Percentiles rank a stretch among this genome's conserved stretches.
phyloP scores from a whole-genome alignment of 2,329 filamentous ascomycete genomes.

The Sodiomyces alkalinus region DNA sequence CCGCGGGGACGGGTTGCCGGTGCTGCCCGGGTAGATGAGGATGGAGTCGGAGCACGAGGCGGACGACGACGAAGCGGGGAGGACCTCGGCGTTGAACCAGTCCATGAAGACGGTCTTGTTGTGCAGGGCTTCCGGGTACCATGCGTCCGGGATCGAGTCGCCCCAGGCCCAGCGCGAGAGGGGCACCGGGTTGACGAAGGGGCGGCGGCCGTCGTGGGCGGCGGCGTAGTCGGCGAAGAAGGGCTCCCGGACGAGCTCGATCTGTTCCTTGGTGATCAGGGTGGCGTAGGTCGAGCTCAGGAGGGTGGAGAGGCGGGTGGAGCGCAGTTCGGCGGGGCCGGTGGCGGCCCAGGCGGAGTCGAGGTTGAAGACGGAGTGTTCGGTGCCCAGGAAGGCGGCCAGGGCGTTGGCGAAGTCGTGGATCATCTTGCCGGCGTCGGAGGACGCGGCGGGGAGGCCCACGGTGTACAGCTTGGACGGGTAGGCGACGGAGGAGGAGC shows the following conservation, averaged over 20 bases:
- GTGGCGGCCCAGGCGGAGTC: conserved; percentile 12
- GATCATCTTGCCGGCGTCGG: conserved; percentile 9
- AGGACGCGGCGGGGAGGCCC: conserved; percentile 11
- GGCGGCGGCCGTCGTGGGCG: conserved; percentile 16
- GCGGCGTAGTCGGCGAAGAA: conserved; percentile 24
- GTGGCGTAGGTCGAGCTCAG: conserved; percentile 19
- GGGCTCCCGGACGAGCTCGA: conserved; percentile 18
- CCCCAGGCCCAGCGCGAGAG: conserved; percentile 20
- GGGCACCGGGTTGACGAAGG: conserved; percentile 21
- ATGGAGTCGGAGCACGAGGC: conserved; percentile 16
- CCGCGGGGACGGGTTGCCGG: conserved; percentile 4
- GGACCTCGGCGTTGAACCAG: conserved; percentile 17
- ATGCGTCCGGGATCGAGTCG: conserved; percentile 12
- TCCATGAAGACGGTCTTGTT: conserved; percentile 17
- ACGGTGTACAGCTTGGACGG: conserved; percentile 15
- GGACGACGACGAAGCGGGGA: conserved; percentile 3
- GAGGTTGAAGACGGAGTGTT: conserved; percentile 9
- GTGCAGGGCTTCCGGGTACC: conserved; percentile 10
- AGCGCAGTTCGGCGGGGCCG: conserved; percentile 8
- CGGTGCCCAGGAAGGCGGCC: conserved; percentile 12
- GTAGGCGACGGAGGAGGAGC: background rate
- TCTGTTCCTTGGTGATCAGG: conserved; percentile 22
- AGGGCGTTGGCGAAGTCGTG: conserved; percentile 14
- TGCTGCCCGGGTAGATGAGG: conserved; percentile 12
- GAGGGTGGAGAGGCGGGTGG: conserved; percentile 10